Percentiles rank a stretch among this genome's conserved stretches.
These are phyloP conservation scores for Cladorrhinum sp. DNA, from an alignment of 2,329 filamentous ascomycete species.

Conservation along the genomic window DNA sequence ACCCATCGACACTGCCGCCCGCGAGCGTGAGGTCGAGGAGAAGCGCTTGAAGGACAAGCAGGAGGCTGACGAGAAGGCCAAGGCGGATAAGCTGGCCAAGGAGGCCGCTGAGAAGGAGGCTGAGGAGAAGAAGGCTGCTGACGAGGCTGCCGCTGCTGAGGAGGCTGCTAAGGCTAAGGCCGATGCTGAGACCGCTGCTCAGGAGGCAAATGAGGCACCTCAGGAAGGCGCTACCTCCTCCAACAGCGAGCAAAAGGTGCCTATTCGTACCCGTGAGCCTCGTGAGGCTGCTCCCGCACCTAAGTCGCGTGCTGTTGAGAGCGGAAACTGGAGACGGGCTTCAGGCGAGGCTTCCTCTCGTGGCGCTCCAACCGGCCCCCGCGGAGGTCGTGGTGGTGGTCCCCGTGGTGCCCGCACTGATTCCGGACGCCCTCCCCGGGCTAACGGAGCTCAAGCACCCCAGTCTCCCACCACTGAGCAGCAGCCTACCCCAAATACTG, in stretches of 20 bases:
- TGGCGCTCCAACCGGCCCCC: slow-evolving; percentile 42
- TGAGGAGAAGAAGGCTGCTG: slow-evolving; percentile 31
- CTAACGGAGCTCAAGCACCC: slow-evolving; percentile 45
- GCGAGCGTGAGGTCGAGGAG: slow-evolving; percentile 87
- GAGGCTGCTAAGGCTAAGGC: slow-evolving; percentile 35
- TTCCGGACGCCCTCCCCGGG: slow-evolving; percentile 45
- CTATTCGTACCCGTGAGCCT: slow-evolving; percentile 30
- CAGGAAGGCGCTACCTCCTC: slow-evolving; percentile 30
- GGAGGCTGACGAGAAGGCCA: slow-evolving; percentile 81
- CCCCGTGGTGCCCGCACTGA: slow-evolving; percentile 45
- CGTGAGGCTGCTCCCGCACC: slow-evolving; percentile 39
- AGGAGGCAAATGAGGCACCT: slow-evolving; percentile 30
- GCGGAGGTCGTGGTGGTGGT: slow-evolving; percentile 38
- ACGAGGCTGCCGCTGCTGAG: slow-evolving; percentile 30
- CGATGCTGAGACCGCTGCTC: slow-evolving; percentile 30
- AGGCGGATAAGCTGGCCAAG: slow-evolving; percentile 69
- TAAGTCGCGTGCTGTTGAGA: slow-evolving; percentile 56
- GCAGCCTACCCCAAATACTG: slow-evolving; percentile 37
- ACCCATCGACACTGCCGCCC: slow-evolving; percentile 87
- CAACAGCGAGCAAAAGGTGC: slow-evolving; percentile 48
- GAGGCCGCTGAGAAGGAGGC: slow-evolving; percentile 53
- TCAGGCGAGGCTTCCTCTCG: slow-evolving; percentile 48
- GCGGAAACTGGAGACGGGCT: slow-evolving; percentile 58
- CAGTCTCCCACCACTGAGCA: slow-evolving; percentile 35
- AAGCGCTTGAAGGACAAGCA: slow-evolving; percentile 82